Percentiles rank a stretch among this genome's conserved stretches.
phyloP scores from a whole-genome alignment of 2,329 filamentous ascomycete species.

The Karstenula rhodostoma region DNA sequence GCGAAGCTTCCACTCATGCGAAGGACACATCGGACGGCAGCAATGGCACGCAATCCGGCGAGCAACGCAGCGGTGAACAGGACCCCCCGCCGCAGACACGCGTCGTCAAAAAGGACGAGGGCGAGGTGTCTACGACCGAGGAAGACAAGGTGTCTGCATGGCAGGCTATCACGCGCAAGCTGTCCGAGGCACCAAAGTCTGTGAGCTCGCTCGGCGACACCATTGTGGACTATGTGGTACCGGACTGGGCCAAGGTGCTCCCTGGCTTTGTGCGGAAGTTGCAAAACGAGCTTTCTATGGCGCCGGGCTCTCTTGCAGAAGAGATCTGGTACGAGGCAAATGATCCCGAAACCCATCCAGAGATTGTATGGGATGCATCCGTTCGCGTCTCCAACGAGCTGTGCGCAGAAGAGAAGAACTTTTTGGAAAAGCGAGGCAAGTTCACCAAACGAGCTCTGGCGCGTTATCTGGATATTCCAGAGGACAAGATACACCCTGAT shows the following conservation, averaged over 20 bases:
- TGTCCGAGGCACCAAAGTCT: conserved; percentile 38
- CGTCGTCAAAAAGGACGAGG: conserved; percentile 35
- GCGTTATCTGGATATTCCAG: conserved; percentile 79
- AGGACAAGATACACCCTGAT: conserved; percentile 85
- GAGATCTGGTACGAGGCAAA: conserved; percentile 94
- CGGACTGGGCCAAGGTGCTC: conserved; percentile 80
- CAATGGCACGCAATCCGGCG: conserved; percentile 16
- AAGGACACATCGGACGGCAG: conserved; percentile 28
- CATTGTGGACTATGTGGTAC: conserved; percentile 76
- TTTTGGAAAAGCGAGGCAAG: conserved; percentile 71
- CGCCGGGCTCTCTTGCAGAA: conserved; percentile 85
- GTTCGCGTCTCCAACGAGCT: conserved; percentile 84
- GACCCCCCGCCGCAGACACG: conserved; percentile 46
- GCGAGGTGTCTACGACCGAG: conserved; percentile 28
- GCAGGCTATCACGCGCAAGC: conserved; percentile 42
- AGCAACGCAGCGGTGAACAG: conserved; percentile 37
- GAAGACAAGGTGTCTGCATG: conserved; percentile 37
- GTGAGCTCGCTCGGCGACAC: conserved; percentile 55
- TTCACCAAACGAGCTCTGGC: conserved; percentile 78
- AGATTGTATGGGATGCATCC: conserved; percentile 80
- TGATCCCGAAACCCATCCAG: conserved; percentile 82
- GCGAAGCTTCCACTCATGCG: conserved; percentile 28
- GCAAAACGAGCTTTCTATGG: conserved; percentile 85
- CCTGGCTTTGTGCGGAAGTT: conserved; percentile 83
- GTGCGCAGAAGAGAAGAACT: conserved; percentile 83